These are phyloP conservation scores for Curvularia lunata DNA, from an alignment of 2,329 filamentous ascomycete species.

Conservation along the genomic window DNA sequence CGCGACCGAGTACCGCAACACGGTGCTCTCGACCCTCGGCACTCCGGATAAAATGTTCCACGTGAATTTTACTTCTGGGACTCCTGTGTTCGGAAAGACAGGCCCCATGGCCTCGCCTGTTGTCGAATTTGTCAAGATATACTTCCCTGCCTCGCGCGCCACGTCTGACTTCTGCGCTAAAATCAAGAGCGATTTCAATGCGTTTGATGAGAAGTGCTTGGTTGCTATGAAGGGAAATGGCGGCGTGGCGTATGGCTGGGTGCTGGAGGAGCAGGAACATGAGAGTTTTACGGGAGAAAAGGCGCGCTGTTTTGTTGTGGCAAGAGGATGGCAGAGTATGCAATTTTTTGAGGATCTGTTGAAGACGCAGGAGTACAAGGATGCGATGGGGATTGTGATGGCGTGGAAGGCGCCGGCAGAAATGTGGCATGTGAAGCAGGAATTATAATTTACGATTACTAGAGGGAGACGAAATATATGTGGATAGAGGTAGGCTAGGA, in stretches of 20 bases:
- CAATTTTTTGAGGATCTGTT: conserved; percentile 9
- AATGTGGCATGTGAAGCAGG: conserved; percentile 11
- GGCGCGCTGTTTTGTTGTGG: conserved; percentile 8
- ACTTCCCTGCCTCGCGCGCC: not conserved
- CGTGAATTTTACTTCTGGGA: not conserved
- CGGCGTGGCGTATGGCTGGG: conserved; percentile 5
- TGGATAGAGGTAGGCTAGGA: too few relatives aligned
- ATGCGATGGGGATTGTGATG: conserved; percentile 3
- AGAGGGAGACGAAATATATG: too few relatives aligned
- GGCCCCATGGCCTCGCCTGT: conserved; percentile 6
- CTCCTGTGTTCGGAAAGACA: not conserved
- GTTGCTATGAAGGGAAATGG: conserved; percentile 1
- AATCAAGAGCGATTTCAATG: not conserved
- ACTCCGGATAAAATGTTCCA: conserved; percentile 3
- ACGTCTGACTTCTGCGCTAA: not conserved
- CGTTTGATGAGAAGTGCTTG: not conserved
- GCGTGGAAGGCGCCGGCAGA: conserved; percentile 8
- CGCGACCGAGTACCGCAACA: conserved; percentile 1
- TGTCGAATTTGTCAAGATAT: conserved; percentile 12
- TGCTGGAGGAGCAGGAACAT: conserved; percentile 12
- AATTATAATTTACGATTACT: not conserved
- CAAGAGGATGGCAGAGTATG: conserved; percentile 14
- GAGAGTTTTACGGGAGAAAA: conserved; percentile 2
- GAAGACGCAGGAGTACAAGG: not conserved
- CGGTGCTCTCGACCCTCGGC: conserved; percentile 4